Base-by-base conservation (phyloP, 2,329 filamentous ascomycete species). In the Ceratocystis harringtonii region DNA sequence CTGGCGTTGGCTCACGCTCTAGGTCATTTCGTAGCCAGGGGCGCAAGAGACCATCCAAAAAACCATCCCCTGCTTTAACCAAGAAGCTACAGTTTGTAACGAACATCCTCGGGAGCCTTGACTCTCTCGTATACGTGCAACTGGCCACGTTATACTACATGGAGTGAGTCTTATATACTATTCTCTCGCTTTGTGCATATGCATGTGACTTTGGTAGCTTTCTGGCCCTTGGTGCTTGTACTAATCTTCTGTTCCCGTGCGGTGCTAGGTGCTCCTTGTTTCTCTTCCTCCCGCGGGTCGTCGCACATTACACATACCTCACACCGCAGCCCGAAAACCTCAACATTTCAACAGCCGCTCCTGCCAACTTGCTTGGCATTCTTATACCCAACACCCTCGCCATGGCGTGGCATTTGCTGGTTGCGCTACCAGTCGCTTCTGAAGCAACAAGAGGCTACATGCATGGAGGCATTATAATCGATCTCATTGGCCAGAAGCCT, bases 121-220 rank as follows among this genome's bases (percentile, higher is more conserved):
- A 88, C 75, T 79, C 81, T 70, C 71, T 87, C 58, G 80, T 86
- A 61, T 85, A 84, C 72, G 81, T 80, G 50, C 84, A 88, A 75
- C 76, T 88, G 66, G 85, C 82, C 70, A 78, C 81, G 55, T 70
- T 88, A 70, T 88, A 88, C 72, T 88, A 87, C 72, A 84, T 88
- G 81, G 85, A 88, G 85, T 88, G 77, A 65, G 80, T 72, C n/a
- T 52, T 52, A 22, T 22, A 30, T 32, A 10, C 25, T 45, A 12
- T 17, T 8, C 43, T 15, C 36, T 41, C 36, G 36, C 12, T 10
- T 12, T 41, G 36, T 41, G 12, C 4, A 41, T 4, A 41, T 41
- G 36, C 36, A 41, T 41, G 12, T 41, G 36, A 41, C 8, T 41
- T 41, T 41, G 36, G 36, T 1, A 41, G 36, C 36, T 41, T 41